Evolutionary conservation across 129 eudicot species (phyloP).

Genomic region (Kitagawia praeruptora): DNA sequence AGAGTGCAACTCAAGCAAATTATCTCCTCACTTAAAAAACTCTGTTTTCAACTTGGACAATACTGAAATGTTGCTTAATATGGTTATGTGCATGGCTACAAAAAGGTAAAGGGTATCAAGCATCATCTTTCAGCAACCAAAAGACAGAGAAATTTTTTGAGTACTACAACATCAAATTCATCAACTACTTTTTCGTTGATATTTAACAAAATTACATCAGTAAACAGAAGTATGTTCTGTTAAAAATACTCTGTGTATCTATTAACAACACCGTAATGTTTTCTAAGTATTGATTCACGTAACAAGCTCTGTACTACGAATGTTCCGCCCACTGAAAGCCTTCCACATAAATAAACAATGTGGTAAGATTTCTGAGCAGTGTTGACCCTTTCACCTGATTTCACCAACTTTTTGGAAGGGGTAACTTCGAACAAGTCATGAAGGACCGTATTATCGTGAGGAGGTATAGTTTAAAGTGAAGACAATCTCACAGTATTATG

Average conservation of each 20-base stretch:
- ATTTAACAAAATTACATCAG: background rate
- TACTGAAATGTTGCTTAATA: background rate
- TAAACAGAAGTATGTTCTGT: background rate
- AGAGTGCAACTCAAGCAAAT: background rate
- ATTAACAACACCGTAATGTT: background rate
- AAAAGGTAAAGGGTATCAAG: background rate
- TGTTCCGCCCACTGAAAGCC: background rate
- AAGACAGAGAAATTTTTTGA: background rate
- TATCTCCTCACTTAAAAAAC: background rate
- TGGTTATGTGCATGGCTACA: background rate
- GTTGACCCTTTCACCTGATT: background rate
- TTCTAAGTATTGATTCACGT: background rate
- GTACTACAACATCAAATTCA: background rate
- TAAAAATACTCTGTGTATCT: background rate
- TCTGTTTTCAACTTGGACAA: background rate
- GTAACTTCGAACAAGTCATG: background rate
- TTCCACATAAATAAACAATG: background rate
- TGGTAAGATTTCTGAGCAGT: background rate
- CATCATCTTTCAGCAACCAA: background rate
- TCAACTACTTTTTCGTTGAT: background rate
- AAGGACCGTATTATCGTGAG: background rate
- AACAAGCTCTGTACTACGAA: constrained; percentile 9
- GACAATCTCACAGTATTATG: background rate
- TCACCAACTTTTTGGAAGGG: background rate
- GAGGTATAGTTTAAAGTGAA: background rate